These are phyloP conservation scores for Tillandsia leiboldiana DNA, from an alignment of 176 grass and related monocot genomes.

Conservation along the genomic window DNA sequence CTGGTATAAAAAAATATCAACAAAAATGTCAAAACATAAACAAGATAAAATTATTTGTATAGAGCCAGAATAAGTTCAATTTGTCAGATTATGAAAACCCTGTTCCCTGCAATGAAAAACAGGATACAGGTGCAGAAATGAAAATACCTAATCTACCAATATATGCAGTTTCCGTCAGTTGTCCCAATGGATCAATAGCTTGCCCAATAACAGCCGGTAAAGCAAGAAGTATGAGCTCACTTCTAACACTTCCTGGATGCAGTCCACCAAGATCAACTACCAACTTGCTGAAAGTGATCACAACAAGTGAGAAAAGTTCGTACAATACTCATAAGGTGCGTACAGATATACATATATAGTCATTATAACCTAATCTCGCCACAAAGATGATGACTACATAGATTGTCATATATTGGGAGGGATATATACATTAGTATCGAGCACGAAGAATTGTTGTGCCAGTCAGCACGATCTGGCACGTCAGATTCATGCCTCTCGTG, in stretches of 20 bases:
- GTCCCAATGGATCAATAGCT: slow-evolving; percentile 81
- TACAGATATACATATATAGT: no score
- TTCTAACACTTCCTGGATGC: slow-evolving; percentile 37
- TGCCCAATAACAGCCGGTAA: slow-evolving; percentile 75
- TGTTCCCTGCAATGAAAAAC: neutral
- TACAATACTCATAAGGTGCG: neutral
- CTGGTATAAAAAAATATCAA: no score
- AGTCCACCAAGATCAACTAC: slow-evolving; percentile 20
- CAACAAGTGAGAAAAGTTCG: neutral
- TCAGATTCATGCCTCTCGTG: no score
- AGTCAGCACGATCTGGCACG: no score
- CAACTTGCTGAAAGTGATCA: slow-evolving; percentile 23
- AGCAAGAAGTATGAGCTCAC: slow-evolving; percentile 70
- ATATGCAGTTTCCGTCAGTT: slow-evolving; percentile 91
- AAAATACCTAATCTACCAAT: slow-evolving; percentile 81
- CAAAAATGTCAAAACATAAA: no score
- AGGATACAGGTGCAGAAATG: neutral
- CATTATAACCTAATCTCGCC: no score
- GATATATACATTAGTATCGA: no score
- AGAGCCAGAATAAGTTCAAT: no score
- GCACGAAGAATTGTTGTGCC: no score
- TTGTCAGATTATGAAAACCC: no score
- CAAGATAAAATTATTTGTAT: neutral
- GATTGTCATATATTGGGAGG: no score
- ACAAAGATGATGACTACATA: no score